These are phyloP conservation scores for Saccharum officinarum DNA, from an alignment of 176 grass and related monocot species.

Conservation along the genomic window DNA sequence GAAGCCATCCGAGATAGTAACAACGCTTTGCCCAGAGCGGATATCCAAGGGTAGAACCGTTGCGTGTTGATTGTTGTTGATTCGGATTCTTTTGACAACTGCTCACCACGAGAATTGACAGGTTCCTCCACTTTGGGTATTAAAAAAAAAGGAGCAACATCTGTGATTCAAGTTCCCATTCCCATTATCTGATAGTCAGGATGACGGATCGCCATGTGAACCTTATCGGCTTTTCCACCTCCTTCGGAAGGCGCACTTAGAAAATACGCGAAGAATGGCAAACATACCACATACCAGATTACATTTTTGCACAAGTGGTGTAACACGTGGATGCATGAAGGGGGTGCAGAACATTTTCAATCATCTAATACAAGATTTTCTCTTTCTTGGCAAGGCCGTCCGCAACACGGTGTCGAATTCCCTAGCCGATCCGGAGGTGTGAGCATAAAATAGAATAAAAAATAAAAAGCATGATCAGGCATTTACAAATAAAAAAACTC, in stretches of 20 bases:
- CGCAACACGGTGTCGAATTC: too few species aligned
- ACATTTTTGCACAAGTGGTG: too few species aligned
- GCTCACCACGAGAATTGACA: neutral
- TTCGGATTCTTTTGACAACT: neutral
- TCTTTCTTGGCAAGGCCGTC: too few species aligned
- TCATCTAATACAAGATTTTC: too few species aligned
- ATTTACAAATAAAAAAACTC: too few species aligned
- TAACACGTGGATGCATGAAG: too few species aligned
- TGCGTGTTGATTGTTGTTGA: neutral
- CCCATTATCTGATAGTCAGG: neutral
- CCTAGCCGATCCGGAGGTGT: too few species aligned
- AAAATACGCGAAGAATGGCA: neutral
- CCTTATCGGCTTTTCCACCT: neutral
- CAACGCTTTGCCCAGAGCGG: neutral
- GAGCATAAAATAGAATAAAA: too few species aligned
- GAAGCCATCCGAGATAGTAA: neutral
- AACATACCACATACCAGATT: too few species aligned
- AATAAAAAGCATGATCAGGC: too few species aligned
- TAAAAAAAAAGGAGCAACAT: neutral
- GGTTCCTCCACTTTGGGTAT: neutral
- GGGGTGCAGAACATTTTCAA: too few species aligned
- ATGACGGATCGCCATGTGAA: neutral
- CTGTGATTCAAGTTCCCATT: neutral
- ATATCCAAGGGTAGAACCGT: conserved; percentile 15
- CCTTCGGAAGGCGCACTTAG: neutral